A percentile compares a stretch with the other conserved stretches of the same genome.
Evolutionary conservation across 2,329 filamentous ascomycete species (phyloP).

Genomic region (Thelonectria olida): DNA sequence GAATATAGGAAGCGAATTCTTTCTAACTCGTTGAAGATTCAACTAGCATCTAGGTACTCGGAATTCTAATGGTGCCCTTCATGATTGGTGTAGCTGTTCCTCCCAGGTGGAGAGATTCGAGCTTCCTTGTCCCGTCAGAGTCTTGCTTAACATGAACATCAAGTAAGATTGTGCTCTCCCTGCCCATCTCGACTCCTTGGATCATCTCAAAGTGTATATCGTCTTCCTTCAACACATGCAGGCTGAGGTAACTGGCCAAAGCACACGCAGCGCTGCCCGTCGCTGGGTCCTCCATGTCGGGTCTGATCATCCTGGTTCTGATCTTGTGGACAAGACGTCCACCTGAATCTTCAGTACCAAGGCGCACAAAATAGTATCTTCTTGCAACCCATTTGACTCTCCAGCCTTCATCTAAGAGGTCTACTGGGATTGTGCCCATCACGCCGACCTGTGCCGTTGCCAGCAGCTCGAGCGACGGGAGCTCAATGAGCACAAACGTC

Average conservation of each 20-base stretch:
- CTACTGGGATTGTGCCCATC: constrained; percentile 43
- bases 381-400: constrained; percentile 57
- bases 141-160: constrained; percentile 45
- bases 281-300: constrained; percentile 63
- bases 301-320: constrained; percentile 67
- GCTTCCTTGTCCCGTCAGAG: neutral
- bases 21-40: too few relatives aligned
- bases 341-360: constrained; percentile 33
- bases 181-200: constrained; percentile 74
- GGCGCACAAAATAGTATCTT: constrained; percentile 67
- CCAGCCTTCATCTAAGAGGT: constrained; percentile 62
- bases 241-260: constrained; percentile 62
- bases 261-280: constrained; percentile 70
- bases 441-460: constrained; percentile 47
- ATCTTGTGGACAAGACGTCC: constrained; percentile 47
- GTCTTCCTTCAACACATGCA: constrained; percentile 44
- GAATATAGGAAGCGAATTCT: too few relatives aligned
- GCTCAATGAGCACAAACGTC: constrained; percentile 71
- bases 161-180: constrained; percentile 60
- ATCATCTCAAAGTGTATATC: constrained; percentile 65
- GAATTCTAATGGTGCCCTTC: neutral
- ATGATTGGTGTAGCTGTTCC: constrained; percentile 22
- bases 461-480: constrained; percentile 69
- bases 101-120: constrained; percentile 22
- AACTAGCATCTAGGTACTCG: too few relatives aligned